These are phyloP conservation scores for Aquilaria malaccensis DNA, from an alignment of 345 rosid genomes.

Conservation along the genomic window DNA sequence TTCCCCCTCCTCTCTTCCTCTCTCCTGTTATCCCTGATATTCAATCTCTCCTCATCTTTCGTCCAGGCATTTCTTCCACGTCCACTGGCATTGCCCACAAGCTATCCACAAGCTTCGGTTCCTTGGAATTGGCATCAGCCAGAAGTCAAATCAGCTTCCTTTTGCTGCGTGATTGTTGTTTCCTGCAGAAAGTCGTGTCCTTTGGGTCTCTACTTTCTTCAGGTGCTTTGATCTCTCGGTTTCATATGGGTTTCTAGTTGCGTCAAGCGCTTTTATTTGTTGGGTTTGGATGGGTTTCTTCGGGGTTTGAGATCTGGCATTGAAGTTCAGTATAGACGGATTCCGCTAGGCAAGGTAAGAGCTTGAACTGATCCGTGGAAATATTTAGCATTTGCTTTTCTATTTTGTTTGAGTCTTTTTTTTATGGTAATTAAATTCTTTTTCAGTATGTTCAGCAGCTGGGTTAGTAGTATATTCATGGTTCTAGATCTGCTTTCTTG, in stretches of 20 bases:
- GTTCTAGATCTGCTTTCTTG: slow-evolving; percentile 24
- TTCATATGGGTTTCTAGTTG: slow-evolving; percentile 19
- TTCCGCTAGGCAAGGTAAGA: slow-evolving; percentile 25
- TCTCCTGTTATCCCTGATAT: slow-evolving; percentile 7
- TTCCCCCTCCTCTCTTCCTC: slow-evolving; percentile 26
- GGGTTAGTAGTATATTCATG: slow-evolving; percentile 1
- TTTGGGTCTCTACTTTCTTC: slow-evolving; percentile 18
- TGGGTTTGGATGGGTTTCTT: slow-evolving; percentile 13
- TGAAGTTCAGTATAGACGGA: slow-evolving; percentile 18
- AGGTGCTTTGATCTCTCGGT: slow-evolving; percentile 20
- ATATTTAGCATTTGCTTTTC: slow-evolving; percentile 6
- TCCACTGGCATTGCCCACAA: slow-evolving; percentile 31
- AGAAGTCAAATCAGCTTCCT: slow-evolving; percentile 22
- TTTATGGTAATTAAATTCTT: not conserved
- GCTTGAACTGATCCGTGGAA: not conserved
- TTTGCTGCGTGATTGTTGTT: slow-evolving; percentile 21
- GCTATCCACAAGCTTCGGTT: slow-evolving; percentile 73
- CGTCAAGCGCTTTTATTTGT: not conserved
- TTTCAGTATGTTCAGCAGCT: slow-evolving; percentile 1
- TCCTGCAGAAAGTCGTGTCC: slow-evolving; percentile 19
- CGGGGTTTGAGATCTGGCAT: slow-evolving; percentile 40
- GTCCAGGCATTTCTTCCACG: slow-evolving; percentile 17
- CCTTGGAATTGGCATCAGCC: slow-evolving; percentile 28
- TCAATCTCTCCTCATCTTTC: slow-evolving; percentile 21
- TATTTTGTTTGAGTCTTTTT: not conserved